Evolutionary conservation across 257 asterid species (phyloP), one percentile per base, ranked within the genome.

Genomic region (Petrea volubilis): DNA sequence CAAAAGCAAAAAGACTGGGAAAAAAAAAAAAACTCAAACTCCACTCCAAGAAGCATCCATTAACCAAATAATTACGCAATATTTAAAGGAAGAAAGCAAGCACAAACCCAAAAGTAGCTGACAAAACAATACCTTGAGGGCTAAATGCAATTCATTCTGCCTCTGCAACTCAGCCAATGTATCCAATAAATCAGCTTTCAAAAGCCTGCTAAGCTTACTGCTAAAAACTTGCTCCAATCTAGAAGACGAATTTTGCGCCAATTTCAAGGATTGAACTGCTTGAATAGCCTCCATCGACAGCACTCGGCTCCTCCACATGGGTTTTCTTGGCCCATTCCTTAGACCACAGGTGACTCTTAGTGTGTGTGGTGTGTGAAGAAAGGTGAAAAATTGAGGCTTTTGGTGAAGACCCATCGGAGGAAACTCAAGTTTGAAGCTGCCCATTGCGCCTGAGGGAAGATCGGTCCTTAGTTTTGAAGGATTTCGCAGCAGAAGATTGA

Each of bases 141-240:
- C n/a, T n/a, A n/a, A n/a, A n/a, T n/a, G n/a, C n/a, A n/a, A n/a
- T n/a, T n/a, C 85, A 44, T 90, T 85, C 64, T 90, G 96, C 76
- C 95, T 84, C 83, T 82, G 92, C 76, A 90, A 73, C 72, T 90
- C 95, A 36, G 82, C 74, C 70, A 90, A 70, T 5, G 89, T 36
- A 64, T 86, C 91, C 81, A 85, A 60, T 69, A 90, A 78, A 72
- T 90, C 96, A 66, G 84, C 85, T 78, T 85, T 90, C 80, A 90
- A 71, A 65, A 90, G 90, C 84, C 96, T 84, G 77, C 74, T 52
- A 67, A 90, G 74, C 75, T 79, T 84, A n/a, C n/a, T n/a, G n/a
- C n/a, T n/a, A n/a, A n/a, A n/a, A n/a, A n/a, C n/a, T n/a, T n/a
- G n/a, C n/a, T n/a, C n/a, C n/a, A n/a, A n/a, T n/a, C n/a, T n/a